A percentile compares a stretch with the other conserved stretches of the same genome.
phyloP scores from a whole-genome alignment of 2,329 filamentous ascomycete species.

The Trichoderma citrinoviride region DNA sequence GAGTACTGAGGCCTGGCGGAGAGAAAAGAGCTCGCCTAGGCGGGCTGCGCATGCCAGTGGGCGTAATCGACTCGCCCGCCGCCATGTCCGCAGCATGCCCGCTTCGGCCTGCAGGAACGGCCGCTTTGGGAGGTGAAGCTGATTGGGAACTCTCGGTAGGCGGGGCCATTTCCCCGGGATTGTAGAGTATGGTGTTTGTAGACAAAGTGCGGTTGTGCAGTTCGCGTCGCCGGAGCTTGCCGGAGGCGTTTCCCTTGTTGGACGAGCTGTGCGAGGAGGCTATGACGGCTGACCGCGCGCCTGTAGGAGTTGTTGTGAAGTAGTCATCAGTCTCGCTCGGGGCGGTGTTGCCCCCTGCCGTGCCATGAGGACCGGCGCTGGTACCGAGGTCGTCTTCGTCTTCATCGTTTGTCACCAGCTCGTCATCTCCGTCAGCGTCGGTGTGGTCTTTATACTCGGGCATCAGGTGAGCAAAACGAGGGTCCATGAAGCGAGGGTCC shows the following conservation, averaged over 20 bases:
- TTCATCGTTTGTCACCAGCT: slow-evolving; percentile 79
- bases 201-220: slow-evolving; percentile 73
- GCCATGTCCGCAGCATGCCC: slow-evolving; percentile 26
- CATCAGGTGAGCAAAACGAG: slow-evolving; percentile 27
- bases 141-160: slow-evolving; percentile 43
- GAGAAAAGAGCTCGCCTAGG: slow-evolving; percentile 45
- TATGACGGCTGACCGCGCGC: slow-evolving; percentile 40
- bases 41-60: slow-evolving; percentile 42
- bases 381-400: slow-evolving; percentile 57
- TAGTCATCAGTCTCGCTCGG: slow-evolving; percentile 46
- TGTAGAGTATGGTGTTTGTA: slow-evolving; percentile 80
- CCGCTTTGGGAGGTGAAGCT: slow-evolving; percentile 40
- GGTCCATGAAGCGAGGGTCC: slow-evolving; percentile 9
- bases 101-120: slow-evolving; percentile 32
- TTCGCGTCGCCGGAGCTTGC: slow-evolving; percentile 37
- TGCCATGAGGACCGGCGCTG: slow-evolving; percentile 39
- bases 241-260: slow-evolving; percentile 34
- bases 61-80: slow-evolving; percentile 38
- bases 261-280: slow-evolving; percentile 37
- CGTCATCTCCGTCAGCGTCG: slow-evolving; percentile 85
- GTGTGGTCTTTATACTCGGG: slow-evolving; percentile 60
- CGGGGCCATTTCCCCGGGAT: slow-evolving; percentile 53
- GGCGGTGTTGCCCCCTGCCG: slow-evolving; percentile 32
- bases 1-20: slow-evolving; percentile 49
- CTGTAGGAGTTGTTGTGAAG: slow-evolving; percentile 52